phyloP scores from a whole-genome alignment of 306 rosid species.

The Quercus ilex region DNA sequence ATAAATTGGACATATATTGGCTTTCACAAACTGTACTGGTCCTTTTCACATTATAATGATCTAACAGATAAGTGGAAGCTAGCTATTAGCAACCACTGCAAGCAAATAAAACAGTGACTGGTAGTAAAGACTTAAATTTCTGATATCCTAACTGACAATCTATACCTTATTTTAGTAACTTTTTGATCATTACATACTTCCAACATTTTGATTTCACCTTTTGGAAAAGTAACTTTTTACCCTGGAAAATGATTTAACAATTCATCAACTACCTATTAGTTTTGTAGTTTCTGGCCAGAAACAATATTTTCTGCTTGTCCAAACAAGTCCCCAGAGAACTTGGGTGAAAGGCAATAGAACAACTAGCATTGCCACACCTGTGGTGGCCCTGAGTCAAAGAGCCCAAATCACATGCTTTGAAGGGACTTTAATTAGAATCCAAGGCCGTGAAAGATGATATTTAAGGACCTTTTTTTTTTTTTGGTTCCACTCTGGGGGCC shows the following conservation, averaged over 20 bases:
- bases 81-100: conserved; percentile 10
- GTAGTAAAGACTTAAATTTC: conserved; percentile 17
- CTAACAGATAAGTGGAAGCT: conserved; percentile 28
- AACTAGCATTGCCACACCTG: neutral
- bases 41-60: conserved; percentile 12
- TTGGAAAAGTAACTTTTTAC: conserved; percentile 34
- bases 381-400: conserved; percentile 19
- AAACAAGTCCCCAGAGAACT: neutral
- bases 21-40: conserved; percentile 11
- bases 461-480: neutral
- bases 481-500: conserved; percentile 23
- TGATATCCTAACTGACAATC: conserved; percentile 17
- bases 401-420: conserved; percentile 26
- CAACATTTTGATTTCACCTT: conserved; percentile 37
- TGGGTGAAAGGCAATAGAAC: neutral
- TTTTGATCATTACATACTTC: conserved; percentile 38
- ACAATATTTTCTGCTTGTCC: conserved; percentile 4
- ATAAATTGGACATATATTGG: neutral
- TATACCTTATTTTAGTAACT: conserved; percentile 24
- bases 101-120: conserved; percentile 30
- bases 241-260: conserved; percentile 16
- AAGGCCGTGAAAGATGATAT: conserved; percentile 28
- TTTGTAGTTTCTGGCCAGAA: conserved; percentile 17
- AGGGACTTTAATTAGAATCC: conserved; percentile 42
- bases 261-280: conserved; percentile 4